Base-by-base conservation (phyloP, 441 rosid species). In the Hura crepitans region DNA sequence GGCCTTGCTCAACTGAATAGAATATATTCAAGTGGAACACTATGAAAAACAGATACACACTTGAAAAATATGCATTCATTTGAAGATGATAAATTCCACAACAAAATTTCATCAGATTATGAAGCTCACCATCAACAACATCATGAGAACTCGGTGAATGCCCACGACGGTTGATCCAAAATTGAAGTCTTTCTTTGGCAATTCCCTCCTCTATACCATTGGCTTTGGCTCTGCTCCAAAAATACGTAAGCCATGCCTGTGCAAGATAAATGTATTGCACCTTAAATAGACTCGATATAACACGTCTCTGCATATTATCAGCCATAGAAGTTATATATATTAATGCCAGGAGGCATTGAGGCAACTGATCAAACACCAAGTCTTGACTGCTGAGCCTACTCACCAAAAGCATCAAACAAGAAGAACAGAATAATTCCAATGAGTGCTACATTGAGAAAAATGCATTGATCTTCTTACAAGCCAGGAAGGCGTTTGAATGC, bases 161-260 rank as follows among this genome's bases (percentile, higher is more conserved):
- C 62, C 77, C 85, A 28, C 87, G 81, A 23, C 87, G 85, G 72
- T 89, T 85, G 66, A 86, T 86, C 99, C 97, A 93, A 65, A 87
- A 85, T 68, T 82, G 91, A 74, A 89, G 80, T 68, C 90, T 79
- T 73, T 93, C 99, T 59, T 87, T 91, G 14, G 98, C 96, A 53
- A 87, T 85, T 76, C 88, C 90, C 76, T 87, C 91, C 77, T 96
- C 99, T 59, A 93, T 85, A 68, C 87, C 86, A 35, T 89, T 85
- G 68, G 78, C 84, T 83, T 82, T 85, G 58, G 98, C 96, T 85
- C 97, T 85, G 74, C 89, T 85, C 99, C 96, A 96, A 68, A 88
- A 93, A 80, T 93, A 93, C 25, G 84, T 82, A 58, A 93, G 81
- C 99, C 99, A 96, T 39, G 97, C 97, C 99, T 95, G 80, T 23